Evolutionary conservation across 345 rosid species (phyloP), one percentile per base, ranked within the genome.

Genomic region (Laguncularia racemosa): DNA sequence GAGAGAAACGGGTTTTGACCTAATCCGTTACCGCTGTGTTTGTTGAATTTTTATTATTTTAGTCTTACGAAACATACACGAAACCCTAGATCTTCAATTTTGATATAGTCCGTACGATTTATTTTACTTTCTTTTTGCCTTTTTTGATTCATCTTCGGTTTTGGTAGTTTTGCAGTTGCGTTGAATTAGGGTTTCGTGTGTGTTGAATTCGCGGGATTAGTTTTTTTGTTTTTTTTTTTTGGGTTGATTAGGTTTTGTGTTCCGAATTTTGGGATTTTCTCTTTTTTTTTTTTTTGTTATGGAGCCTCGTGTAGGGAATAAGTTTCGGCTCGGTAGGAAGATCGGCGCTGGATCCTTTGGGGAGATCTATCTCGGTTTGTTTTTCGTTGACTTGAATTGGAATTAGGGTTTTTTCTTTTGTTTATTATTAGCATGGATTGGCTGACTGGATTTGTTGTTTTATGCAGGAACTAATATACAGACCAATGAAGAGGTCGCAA

Each of bases 341-440:
- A 92, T 92, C 76, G 98, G 98, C 20, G 85, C 97, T 67, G 98
- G 98, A 43, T 92, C 98, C 0, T 92, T 92, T 64, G 98, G 98
- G 23, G 97, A 92, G 88, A 89, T 92, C 84, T 83, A 84, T 78
- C 95, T 84, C 19, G 99, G 99, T 89, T 67, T 38, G 88, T 71
- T 4, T 45, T 62, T 14, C 47, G 15, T 33, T 70, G 48, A 10
- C 3, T 52, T 15, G 11, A 12, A 33, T 67, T 62, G 13, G 44
- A 53, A 12, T 43, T 47, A 5, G 14, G 46, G 21, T 51, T 63
- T 40, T 16, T 46, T n/a, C n/a, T n/a, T 50, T 4, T 20, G 16
- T 56, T 52, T 57, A 38, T 38, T 20, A 11, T 65, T 20, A 26
- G 18, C 48, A 16, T 1, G 17, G 44, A 49, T 67, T 19, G 46